A percentile compares a stretch with the other conserved stretches of the same genome.
Conservation (phyloP, 1,284 basidiomycete genomes). For the Sporisorium reilianum region DNA sequence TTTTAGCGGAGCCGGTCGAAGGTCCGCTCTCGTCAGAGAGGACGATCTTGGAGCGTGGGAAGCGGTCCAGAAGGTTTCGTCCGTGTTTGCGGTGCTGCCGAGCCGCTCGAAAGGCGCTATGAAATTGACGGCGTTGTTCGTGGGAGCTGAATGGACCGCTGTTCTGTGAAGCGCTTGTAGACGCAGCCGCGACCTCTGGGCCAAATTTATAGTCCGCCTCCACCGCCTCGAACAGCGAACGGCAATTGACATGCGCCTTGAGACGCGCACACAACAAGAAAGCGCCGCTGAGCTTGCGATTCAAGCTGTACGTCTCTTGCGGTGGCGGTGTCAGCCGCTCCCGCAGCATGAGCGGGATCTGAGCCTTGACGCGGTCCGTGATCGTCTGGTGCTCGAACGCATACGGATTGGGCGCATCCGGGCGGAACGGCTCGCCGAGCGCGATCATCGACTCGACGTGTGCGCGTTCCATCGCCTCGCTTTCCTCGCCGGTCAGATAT, state of each 20-base stretch:
- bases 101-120: slow-evolving; percentile 22
- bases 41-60: slow-evolving; percentile 39
- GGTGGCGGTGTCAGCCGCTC: slow-evolving; percentile 92
- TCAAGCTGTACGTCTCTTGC: slow-evolving; percentile 91
- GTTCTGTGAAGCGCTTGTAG: slow-evolving; percentile 3
- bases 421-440: slow-evolving; percentile 83
- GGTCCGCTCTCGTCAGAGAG: slow-evolving; percentile 6
- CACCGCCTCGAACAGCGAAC: slow-evolving; percentile 71
- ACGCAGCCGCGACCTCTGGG: background rate
- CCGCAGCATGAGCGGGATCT: slow-evolving; percentile 91
- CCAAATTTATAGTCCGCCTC: slow-evolving; percentile 34
- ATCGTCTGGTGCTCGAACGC: slow-evolving; percentile 78
- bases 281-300: slow-evolving; percentile 92
- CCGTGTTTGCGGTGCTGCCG: slow-evolving; percentile 20
- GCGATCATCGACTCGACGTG: slow-evolving; percentile 84
- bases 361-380: slow-evolving; percentile 79
- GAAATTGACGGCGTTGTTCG: slow-evolving; percentile 37
- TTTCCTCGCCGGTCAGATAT: slow-evolving; percentile 91
- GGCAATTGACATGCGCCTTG: slow-evolving; percentile 81
- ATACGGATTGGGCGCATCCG: slow-evolving; percentile 75
- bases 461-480: slow-evolving; percentile 88
- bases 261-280: slow-evolving; percentile 90
- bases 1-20: slow-evolving; percentile 4
- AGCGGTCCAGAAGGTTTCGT: slow-evolving; percentile 41
- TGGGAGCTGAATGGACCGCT: slow-evolving; percentile 18